These are phyloP conservation scores for Mycosphaerella arachidis DNA, from an alignment of 2,329 filamentous ascomycete genomes.

Conservation along the genomic window DNA sequence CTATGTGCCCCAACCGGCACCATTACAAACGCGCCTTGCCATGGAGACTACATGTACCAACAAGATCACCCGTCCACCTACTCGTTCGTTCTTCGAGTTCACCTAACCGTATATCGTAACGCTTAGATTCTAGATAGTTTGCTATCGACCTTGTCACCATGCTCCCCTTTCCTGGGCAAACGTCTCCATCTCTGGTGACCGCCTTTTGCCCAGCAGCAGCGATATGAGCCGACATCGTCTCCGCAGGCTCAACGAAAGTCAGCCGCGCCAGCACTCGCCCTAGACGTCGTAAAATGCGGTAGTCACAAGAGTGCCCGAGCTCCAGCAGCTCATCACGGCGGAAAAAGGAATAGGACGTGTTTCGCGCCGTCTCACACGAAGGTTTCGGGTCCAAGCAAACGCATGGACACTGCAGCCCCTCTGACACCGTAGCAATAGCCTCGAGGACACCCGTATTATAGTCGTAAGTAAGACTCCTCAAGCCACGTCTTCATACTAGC, in stretches of 20 bases:
- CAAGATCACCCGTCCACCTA: too few relatives aligned
- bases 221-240: constrained; percentile 9
- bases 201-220: neutral
- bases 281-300: constrained; percentile 7
- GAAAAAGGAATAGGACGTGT: constrained; percentile 11
- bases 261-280: constrained; percentile 11
- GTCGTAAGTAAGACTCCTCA: constrained; percentile 15
- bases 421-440: constrained; percentile 8
- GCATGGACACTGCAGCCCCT: constrained; percentile 6
- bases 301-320: constrained; percentile 12
- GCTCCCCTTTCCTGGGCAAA: too few relatives aligned
- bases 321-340: constrained; percentile 13
- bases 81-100: too few relatives aligned
- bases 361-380: neutral
- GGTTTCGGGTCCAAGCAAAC: constrained; percentile 15
- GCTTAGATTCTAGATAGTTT: too few relatives aligned
- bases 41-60: too few relatives aligned
- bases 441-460: constrained; percentile 14
- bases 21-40: too few relatives aligned
- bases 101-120: too few relatives aligned
- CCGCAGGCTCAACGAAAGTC: constrained; percentile 9
- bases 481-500: constrained; percentile 14
- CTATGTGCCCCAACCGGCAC: too few relatives aligned
- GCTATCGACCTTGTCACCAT: too few relatives aligned
- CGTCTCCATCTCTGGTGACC: constrained; percentile 2